Conservation (phyloP, 2,329 filamentous ascomycete species). For the Monosporascus sp. region DNA sequence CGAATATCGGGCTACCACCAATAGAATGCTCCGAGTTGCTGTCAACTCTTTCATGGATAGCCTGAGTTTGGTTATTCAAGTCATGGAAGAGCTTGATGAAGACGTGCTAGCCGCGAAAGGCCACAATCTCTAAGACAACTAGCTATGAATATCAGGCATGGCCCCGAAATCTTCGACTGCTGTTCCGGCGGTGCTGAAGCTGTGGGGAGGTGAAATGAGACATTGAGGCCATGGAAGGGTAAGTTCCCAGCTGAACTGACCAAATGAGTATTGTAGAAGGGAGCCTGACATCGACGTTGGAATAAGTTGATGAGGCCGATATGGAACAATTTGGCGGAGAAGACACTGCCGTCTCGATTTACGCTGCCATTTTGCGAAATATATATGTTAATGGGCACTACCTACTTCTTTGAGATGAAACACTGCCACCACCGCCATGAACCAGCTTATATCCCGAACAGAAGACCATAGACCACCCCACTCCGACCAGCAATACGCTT, state of each 20-base stretch:
- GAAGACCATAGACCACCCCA: neutral
- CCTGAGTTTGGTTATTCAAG: conserved; percentile 74
- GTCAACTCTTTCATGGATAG: conserved; percentile 97
- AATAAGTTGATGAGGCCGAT: too few relatives aligned
- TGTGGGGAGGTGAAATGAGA: neutral
- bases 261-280: neutral
- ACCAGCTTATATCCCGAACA: neutral
- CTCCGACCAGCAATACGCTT: neutral
- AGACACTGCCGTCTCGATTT: too few relatives aligned
- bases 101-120: conserved; percentile 60
- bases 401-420: too few relatives aligned
- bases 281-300: too few relatives aligned
- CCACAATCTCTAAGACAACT: conserved; percentile 2
- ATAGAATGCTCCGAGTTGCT: conserved; percentile 92
- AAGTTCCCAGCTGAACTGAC: conserved; percentile 8
- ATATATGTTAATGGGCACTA: too few relatives aligned
- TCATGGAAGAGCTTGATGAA: conserved; percentile 85
- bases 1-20: conserved; percentile 82
- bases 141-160: too few relatives aligned
- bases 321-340: too few relatives aligned
- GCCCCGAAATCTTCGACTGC: too few relatives aligned
- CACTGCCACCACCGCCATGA: too few relatives aligned
- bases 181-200: too few relatives aligned
- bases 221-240: conserved; percentile 9
- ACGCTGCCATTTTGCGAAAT: too few relatives aligned